These are phyloP conservation scores for Epichloe bromicola DNA, from an alignment of 2,329 filamentous ascomycete species.

Conservation along the genomic window DNA sequence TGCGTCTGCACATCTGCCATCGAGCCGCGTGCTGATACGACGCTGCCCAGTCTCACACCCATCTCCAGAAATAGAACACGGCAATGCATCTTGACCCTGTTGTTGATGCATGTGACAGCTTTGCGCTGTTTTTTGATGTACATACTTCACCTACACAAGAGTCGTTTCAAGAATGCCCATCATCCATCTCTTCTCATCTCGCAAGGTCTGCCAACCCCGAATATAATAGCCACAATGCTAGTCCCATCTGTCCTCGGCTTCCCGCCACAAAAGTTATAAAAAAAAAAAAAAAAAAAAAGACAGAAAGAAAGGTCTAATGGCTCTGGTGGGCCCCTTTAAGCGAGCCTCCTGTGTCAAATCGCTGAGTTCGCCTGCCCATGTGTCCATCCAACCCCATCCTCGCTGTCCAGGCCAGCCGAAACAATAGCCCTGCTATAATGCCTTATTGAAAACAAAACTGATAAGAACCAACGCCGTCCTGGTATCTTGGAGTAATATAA, in stretches of 20 bases:
- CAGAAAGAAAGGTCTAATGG: neutral
- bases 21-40: neutral
- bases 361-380: slow-evolving; percentile 1
- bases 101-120: no score
- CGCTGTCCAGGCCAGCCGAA: neutral
- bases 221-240: no score
- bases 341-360: neutral
- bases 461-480: slow-evolving; percentile 24
- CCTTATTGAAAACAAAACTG: neutral
- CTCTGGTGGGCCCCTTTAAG: neutral
- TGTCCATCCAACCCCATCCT: neutral
- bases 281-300: neutral
- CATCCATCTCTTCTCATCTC: no score
- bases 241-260: no score
- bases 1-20: neutral
- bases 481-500: slow-evolving; percentile 21
- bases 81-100: no score
- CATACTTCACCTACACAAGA: no score
- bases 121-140: no score
- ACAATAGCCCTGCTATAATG: neutral
- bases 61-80: no score
- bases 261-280: neutral
- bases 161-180: no score
- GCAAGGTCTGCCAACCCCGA: no score
- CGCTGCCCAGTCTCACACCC: no score